A percentile compares a stretch with the other conserved stretches of the same genome.
Conservation (phyloP, 192 early-diverging fungal genomes). For the Geosiphon pyriformis region DNA sequence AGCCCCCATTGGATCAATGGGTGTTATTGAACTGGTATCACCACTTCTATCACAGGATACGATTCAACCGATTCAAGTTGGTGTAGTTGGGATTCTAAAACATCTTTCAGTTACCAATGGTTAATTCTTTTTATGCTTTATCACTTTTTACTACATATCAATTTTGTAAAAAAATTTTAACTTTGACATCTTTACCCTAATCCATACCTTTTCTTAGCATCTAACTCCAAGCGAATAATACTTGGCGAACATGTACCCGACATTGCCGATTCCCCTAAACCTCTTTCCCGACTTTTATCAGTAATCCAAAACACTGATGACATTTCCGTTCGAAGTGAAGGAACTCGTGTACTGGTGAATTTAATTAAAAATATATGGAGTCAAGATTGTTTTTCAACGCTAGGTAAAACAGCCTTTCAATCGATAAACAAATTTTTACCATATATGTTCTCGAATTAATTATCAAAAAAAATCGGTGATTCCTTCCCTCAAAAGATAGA, state of each 20-base stretch:
- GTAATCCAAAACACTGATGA: slow-evolving; percentile 47
- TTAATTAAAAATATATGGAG: slow-evolving; percentile 48
- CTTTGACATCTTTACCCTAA: no score
- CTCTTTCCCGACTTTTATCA: slow-evolving; percentile 30
- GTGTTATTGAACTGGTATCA: slow-evolving; percentile 40
- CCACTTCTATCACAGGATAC: slow-evolving; percentile 47
- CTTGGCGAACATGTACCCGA: neutral
- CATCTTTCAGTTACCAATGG: slow-evolving; percentile 40
- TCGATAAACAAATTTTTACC: neutral
- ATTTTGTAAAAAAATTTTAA: no score
- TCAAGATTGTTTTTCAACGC: slow-evolving; percentile 16
- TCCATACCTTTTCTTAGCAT: slow-evolving; percentile 13
- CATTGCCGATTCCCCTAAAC: slow-evolving; percentile 19
- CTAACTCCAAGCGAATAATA: slow-evolving; percentile 9
- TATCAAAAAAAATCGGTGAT: neutral
- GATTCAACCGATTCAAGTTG: slow-evolving; percentile 48
- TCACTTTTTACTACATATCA: neutral
- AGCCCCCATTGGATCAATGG: slow-evolving; percentile 41
- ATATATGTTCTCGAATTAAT: no score
- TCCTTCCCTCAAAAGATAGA: slow-evolving; percentile 6
- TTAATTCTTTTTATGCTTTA: slow-evolving; percentile 21
- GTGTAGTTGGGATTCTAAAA: slow-evolving; percentile 50
- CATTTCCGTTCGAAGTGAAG: slow-evolving; percentile 47
- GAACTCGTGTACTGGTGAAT: slow-evolving; percentile 46
- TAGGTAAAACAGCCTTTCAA: slow-evolving; percentile 2